phyloP scores from a whole-genome alignment of 148 eudicot genomes.

The Silene conica region DNA sequence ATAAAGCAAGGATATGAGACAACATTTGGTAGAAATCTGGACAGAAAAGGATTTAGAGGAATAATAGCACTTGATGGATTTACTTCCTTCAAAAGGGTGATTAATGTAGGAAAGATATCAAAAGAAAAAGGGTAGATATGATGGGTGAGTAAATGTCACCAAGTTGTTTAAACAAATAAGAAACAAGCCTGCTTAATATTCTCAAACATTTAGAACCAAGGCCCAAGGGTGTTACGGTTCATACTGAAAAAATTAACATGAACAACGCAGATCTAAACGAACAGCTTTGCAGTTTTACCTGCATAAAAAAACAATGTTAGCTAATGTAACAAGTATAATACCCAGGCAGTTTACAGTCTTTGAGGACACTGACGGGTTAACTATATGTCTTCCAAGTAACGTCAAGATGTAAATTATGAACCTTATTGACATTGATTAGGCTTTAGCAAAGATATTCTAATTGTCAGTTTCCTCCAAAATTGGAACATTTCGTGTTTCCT shows the following conservation, averaged over 20 bases:
- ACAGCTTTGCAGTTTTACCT: too few species aligned
- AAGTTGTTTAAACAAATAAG: not conserved
- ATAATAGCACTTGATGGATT: not conserved
- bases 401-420: not conserved
- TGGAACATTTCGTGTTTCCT: not conserved
- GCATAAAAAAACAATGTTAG: not conserved
- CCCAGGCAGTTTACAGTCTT: constrained; percentile 2
- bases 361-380: not conserved
- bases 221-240: not conserved
- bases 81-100: not conserved
- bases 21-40: not conserved
- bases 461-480: not conserved
- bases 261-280: too few species aligned
- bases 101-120: not conserved
- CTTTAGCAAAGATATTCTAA: not conserved
- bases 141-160: not conserved
- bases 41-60: not conserved
- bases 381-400: not conserved
- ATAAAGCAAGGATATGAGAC: not conserved
- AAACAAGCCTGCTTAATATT: not conserved
- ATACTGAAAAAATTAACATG: not conserved
- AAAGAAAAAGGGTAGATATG: not conserved
- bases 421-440: not conserved
- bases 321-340: not conserved
- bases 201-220: not conserved